Percentiles rank a stretch among this genome's conserved stretches.
phyloP scores from a whole-genome alignment of 441 rosid species.

The Gossypium lobatum region DNA sequence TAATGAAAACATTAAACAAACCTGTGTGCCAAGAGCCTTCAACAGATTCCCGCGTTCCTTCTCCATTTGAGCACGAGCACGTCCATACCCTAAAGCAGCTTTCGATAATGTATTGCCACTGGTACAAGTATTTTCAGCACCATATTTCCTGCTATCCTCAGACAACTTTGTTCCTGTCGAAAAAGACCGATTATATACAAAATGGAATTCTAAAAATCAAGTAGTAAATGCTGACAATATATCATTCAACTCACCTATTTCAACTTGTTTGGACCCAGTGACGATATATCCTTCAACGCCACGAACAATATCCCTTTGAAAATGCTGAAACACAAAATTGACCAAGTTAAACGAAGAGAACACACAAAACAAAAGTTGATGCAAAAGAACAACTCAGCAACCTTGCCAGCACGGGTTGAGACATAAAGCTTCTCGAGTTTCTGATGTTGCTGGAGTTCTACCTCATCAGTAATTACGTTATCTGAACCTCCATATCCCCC shows the following conservation, averaged over 20 bases:
- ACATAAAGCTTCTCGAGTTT: slow-evolving; percentile 87
- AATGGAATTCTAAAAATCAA: neutral
- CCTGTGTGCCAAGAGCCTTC: slow-evolving; percentile 89
- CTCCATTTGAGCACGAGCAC: slow-evolving; percentile 79
- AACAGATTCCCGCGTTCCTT: slow-evolving; percentile 74
- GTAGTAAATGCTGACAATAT: neutral
- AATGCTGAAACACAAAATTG: slow-evolving; percentile 48
- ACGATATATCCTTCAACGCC: slow-evolving; percentile 86
- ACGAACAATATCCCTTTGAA: slow-evolving; percentile 85
- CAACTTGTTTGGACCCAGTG: slow-evolving; percentile 86
- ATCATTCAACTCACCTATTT: slow-evolving; percentile 53
- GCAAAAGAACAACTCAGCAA: slow-evolving; percentile 19
- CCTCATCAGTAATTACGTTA: slow-evolving; percentile 58
- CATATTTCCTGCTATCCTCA: slow-evolving; percentile 85
- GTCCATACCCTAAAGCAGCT: slow-evolving; percentile 62
- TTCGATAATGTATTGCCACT: slow-evolving; percentile 71
- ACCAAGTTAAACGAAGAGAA: slow-evolving; percentile 5
- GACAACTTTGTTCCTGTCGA: slow-evolving; percentile 73
- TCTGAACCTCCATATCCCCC: slow-evolving; percentile 89
- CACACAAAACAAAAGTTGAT: neutral
- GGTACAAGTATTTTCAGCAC: slow-evolving; percentile 81
- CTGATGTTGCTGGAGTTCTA: slow-evolving; percentile 75
- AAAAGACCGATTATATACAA: slow-evolving; percentile 13
- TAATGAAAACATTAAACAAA: slow-evolving; percentile 11
- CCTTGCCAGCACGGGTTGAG: slow-evolving; percentile 90